Conservation (phyloP, 1,284 basidiomycete genomes). For the Meripilus lineatus region DNA sequence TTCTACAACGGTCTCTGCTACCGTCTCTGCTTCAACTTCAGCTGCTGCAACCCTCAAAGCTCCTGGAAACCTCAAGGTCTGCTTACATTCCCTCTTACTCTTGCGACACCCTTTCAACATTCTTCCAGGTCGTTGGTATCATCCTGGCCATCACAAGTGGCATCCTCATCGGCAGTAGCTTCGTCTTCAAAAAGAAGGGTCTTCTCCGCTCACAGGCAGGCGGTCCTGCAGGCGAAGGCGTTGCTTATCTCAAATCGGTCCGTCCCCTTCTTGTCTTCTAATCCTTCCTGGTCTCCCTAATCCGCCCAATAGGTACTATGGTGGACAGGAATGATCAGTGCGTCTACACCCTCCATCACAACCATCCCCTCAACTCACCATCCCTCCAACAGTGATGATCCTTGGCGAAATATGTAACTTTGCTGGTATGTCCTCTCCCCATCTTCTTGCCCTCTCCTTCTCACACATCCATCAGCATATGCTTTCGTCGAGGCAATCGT, state of each 20-base stretch:
- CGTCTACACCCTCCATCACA: slow-evolving; percentile 22
- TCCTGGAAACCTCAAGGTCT: slow-evolving; percentile 37
- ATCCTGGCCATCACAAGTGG: slow-evolving; percentile 83
- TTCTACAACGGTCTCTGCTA: slow-evolving; percentile 30
- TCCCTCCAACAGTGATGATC: slow-evolving; percentile 62
- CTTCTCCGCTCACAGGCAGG: slow-evolving; percentile 67
- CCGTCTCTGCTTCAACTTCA: slow-evolving; percentile 26
- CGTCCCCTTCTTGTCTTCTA: slow-evolving; percentile 28
- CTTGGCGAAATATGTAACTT: slow-evolving; percentile 81
- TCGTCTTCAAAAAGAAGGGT: slow-evolving; percentile 97
- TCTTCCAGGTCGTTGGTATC: slow-evolving; percentile 62
- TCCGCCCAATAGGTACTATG: slow-evolving; percentile 55
- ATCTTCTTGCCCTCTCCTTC: slow-evolving; percentile 22
- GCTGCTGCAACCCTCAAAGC: slow-evolving; percentile 34
- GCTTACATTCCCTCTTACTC: slow-evolving; percentile 8
- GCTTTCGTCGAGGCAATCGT: slow-evolving; percentile 88
- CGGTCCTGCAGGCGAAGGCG: slow-evolving; percentile 82
- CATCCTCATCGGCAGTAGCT: slow-evolving; percentile 88
- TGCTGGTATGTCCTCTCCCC: slow-evolving; percentile 46
- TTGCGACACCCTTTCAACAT: slow-evolving; percentile 12
- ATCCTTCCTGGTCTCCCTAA: not conserved
- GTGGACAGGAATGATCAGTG: slow-evolving; percentile 84
- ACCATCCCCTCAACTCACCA: not conserved
- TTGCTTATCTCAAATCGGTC: slow-evolving; percentile 90
- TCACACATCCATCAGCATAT: slow-evolving; percentile 52